phyloP scores from a whole-genome alignment of 2,329 filamentous ascomycete species.

The Orbilia ellipsospora region DNA sequence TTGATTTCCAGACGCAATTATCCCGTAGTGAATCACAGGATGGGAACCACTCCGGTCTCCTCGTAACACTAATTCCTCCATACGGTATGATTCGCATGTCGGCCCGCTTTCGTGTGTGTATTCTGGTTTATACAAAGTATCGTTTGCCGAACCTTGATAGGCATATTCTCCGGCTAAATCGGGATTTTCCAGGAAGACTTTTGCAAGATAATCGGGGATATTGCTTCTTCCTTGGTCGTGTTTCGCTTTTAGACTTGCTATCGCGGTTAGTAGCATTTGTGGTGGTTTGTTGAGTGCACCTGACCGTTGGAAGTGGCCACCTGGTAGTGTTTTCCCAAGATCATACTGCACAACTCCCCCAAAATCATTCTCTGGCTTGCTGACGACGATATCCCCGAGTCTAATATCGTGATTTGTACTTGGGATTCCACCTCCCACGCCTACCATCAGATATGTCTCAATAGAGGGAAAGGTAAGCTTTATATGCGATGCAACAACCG shows the following conservation, averaged over 20 bases:
- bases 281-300: constrained; percentile 23
- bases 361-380: background rate
- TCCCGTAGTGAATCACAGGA: constrained; percentile 15
- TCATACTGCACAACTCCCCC: constrained; percentile 30
- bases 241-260: background rate
- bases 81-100: background rate
- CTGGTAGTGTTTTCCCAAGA: constrained; percentile 15
- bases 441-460: constrained; percentile 15
- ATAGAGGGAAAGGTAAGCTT: background rate
- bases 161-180: background rate
- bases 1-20: constrained; percentile 11
- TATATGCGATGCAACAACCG: background rate
- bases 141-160: constrained; percentile 2
- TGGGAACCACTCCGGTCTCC: background rate
- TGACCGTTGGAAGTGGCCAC: background rate
- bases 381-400: constrained; percentile 25
- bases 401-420: constrained; percentile 15
- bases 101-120: constrained; percentile 9
- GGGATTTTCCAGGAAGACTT: background rate
- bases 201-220: background rate
- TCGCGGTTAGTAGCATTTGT: background rate
- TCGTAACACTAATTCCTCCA: background rate
- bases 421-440: constrained; percentile 28
- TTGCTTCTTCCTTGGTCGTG: background rate
- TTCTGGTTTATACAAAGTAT: background rate